These are phyloP conservation scores for Penicillium maclennaniae DNA, from an alignment of 495 filamentous ascomycete genomes.

Conservation along the genomic window DNA sequence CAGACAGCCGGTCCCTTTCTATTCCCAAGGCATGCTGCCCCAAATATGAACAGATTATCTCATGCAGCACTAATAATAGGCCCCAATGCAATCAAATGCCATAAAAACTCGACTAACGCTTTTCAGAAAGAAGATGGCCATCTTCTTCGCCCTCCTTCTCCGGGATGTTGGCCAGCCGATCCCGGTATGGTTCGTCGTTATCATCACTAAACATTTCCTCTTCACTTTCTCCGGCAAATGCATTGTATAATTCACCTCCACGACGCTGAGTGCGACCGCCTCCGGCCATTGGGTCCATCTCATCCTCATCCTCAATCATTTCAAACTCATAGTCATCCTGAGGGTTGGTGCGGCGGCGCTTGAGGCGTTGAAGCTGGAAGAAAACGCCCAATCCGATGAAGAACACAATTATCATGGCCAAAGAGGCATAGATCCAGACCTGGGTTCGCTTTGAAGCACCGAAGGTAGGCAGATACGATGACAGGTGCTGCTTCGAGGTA, in stretches of 20 bases:
- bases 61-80: conserved; percentile 9
- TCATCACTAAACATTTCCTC: conserved; percentile 63
- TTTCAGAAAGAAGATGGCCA: conserved; percentile 20
- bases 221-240: conserved; percentile 80
- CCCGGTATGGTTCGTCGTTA: conserved; percentile 46
- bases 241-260: conserved; percentile 87
- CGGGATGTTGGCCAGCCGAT: conserved; percentile 27
- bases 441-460: conserved; percentile 86
- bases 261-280: conserved; percentile 48
- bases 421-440: conserved; percentile 88
- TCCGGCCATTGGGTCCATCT: conserved; percentile 51
- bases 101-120: conserved; percentile 9
- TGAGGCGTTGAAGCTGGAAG: conserved; percentile 72
- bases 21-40: conserved; percentile 2
- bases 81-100: conserved; percentile 11
- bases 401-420: conserved; percentile 81
- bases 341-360: conserved; percentile 66
- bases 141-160: conserved; percentile 18
- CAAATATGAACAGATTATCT: conserved; percentile 3
- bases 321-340: conserved; percentile 94
- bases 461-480: conserved; percentile 92
- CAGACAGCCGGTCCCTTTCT: conserved; percentile 7
- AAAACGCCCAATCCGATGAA: conserved; percentile 75
- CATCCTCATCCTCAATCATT: conserved; percentile 80
- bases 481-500: conserved; percentile 58